Percentiles rank a stretch among this genome's conserved stretches.
phyloP scores from a whole-genome alignment of 208 protist genomes.

The Baffinella frigidus region DNA sequence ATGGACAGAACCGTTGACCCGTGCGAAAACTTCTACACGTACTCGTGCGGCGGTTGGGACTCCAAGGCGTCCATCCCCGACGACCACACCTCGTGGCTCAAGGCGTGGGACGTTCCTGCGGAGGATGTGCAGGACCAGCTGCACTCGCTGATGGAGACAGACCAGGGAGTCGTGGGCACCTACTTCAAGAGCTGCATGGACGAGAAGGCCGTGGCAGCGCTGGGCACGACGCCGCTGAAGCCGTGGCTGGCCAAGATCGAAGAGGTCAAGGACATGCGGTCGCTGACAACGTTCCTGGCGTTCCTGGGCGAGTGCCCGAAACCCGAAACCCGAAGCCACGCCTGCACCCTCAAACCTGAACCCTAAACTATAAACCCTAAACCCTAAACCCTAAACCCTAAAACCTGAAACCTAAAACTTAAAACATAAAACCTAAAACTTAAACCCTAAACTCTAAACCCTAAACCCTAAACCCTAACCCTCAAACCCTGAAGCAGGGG shows the following conservation, averaged over 20 bases:
- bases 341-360: too few relatives aligned
- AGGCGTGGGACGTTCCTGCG: slow-evolving; percentile 1
- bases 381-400: too few relatives aligned
- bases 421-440: too few relatives aligned
- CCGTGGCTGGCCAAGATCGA: slow-evolving; percentile 23
- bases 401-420: too few relatives aligned
- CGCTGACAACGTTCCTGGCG: not conserved
- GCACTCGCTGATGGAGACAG: not conserved
- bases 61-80: not conserved
- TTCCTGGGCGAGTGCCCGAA: slow-evolving; percentile 10
- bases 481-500: too few relatives aligned
- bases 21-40: slow-evolving; percentile 54
- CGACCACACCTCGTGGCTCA: slow-evolving; percentile 16
- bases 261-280: slow-evolving; percentile 16
- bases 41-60: slow-evolving; percentile 26
- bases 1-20: slow-evolving; percentile 1
- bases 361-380: too few relatives aligned
- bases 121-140: slow-evolving; percentile 8
- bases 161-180: slow-evolving; percentile 12
- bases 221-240: slow-evolving; percentile 17
- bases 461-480: too few relatives aligned
- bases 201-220: not conserved
- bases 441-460: too few relatives aligned
- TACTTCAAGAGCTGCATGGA: slow-evolving; percentile 32
- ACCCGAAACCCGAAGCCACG: too few relatives aligned